These are phyloP conservation scores for Ophiostoma populinum DNA, from an alignment of 2,329 filamentous ascomycete genomes.

Conservation along the genomic window DNA sequence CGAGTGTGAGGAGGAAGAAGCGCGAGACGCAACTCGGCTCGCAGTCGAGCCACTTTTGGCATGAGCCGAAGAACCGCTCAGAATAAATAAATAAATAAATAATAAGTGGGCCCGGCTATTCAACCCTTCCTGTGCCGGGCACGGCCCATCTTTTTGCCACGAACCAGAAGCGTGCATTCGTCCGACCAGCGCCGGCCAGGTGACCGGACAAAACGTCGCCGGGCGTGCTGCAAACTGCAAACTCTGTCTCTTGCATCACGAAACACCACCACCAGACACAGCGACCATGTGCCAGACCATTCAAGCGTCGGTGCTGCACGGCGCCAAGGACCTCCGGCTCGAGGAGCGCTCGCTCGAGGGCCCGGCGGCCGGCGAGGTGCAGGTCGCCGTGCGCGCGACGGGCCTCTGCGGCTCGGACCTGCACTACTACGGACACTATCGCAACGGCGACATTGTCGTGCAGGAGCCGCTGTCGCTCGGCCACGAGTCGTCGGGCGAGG, in stretches of 20 bases:
- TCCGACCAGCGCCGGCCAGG: background rate
- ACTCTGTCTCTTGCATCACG: background rate
- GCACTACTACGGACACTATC: slow-evolving; percentile 20
- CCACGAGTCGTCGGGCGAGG: slow-evolving; percentile 47
- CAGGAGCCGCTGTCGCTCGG: slow-evolving; percentile 32
- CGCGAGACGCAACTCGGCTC: background rate
- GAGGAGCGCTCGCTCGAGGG: slow-evolving; percentile 32
- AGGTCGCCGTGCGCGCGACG: slow-evolving; percentile 37
- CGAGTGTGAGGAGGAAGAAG: too few relatives aligned
- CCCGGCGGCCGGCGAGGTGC: slow-evolving; percentile 36
- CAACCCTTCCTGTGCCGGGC: too few relatives aligned
- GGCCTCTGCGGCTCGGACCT: slow-evolving; percentile 49
- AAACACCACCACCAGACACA: background rate
- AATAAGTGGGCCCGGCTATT: too few relatives aligned
- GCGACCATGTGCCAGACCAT: slow-evolving; percentile 8
- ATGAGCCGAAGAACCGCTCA: too few relatives aligned
- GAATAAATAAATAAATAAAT: too few relatives aligned
- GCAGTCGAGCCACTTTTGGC: too few relatives aligned
- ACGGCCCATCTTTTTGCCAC: slow-evolving; percentile 7
- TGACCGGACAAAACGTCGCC: background rate
- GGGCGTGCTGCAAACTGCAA: too few relatives aligned
- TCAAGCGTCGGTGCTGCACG: slow-evolving; percentile 30
- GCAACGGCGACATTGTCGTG: slow-evolving; percentile 42
- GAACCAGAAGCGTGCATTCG: slow-evolving; percentile 3
- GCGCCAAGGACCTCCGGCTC: slow-evolving; percentile 28